Conservation (phyloP, 768 basidiomycete genomes). For the Serendipita sp. region DNA sequence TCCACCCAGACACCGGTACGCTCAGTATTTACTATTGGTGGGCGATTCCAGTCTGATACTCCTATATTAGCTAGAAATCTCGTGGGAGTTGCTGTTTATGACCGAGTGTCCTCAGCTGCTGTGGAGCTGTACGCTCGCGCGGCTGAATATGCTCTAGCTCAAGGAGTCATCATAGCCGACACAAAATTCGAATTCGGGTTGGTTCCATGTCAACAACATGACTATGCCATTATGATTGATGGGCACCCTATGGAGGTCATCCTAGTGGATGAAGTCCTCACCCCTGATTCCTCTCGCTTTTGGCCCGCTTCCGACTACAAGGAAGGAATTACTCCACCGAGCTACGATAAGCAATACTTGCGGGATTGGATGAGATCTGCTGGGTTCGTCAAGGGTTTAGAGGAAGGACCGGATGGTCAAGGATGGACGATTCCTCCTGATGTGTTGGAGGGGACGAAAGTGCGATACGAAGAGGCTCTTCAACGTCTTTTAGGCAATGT, state of each 20-base stretch:
- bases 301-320: slow-evolving; percentile 71
- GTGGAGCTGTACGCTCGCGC: slow-evolving; percentile 58
- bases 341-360: slow-evolving; percentile 95
- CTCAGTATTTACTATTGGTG: background rate
- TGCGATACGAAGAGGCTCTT: slow-evolving; percentile 67
- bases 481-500: slow-evolving; percentile 13
- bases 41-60: background rate
- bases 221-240: background rate
- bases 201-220: slow-evolving; percentile 22
- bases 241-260: slow-evolving; percentile 38
- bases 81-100: slow-evolving; percentile 49
- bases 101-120: slow-evolving; percentile 40
- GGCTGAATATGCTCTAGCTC: slow-evolving; percentile 49
- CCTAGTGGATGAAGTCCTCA: slow-evolving; percentile 90
- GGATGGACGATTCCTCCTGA: slow-evolving; percentile 67
- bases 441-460: slow-evolving; percentile 60
- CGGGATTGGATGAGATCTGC: slow-evolving; percentile 68
- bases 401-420: slow-evolving; percentile 49
- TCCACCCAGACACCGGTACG: slow-evolving; percentile 63
- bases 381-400: slow-evolving; percentile 68
- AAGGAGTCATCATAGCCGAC: slow-evolving; percentile 87
- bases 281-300: slow-evolving; percentile 93
- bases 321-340: slow-evolving; percentile 61
- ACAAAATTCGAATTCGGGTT: slow-evolving; percentile 99
- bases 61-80: slow-evolving; percentile 40